phyloP scores from a whole-genome alignment of 2,329 filamentous ascomycete species.

The Cadophora sp. region DNA sequence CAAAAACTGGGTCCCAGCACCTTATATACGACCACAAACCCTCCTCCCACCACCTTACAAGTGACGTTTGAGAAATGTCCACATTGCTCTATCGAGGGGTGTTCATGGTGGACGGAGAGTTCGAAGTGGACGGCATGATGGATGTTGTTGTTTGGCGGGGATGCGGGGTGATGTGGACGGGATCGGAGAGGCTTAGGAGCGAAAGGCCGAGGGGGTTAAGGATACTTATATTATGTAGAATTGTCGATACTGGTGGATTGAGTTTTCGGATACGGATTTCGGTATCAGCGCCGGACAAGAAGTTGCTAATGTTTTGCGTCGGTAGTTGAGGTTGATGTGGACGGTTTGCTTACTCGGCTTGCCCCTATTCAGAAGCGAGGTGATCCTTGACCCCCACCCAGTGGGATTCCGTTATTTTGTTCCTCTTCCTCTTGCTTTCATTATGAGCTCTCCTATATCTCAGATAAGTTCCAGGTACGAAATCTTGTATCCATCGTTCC shows the following conservation, averaged over 20 bases:
- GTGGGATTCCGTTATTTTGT: no score
- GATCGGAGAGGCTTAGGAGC: background rate
- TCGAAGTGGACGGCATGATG: no score
- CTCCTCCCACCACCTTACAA: background rate
- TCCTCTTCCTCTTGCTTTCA: no score
- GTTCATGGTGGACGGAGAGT: background rate
- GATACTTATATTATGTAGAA: no score
- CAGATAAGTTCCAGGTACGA: no score
- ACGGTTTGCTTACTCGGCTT: background rate
- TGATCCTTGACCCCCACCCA: no score
- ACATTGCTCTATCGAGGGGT: background rate
- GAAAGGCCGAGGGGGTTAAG: background rate
- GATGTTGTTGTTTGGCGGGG: no score
- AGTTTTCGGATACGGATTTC: background rate
- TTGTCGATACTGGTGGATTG: no score
- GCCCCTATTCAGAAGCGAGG: background rate
- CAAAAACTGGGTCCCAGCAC: background rate
- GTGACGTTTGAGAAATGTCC: background rate
- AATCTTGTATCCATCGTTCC: no score
- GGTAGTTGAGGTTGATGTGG: background rate
- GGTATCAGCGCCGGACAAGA: background rate
- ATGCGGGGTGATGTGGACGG: no score
- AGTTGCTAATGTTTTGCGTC: background rate
- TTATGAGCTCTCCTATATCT: no score
- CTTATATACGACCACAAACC: background rate